Evolutionary conservation across 345 rosid species (phyloP).

Genomic region (Murraya koenigii): DNA sequence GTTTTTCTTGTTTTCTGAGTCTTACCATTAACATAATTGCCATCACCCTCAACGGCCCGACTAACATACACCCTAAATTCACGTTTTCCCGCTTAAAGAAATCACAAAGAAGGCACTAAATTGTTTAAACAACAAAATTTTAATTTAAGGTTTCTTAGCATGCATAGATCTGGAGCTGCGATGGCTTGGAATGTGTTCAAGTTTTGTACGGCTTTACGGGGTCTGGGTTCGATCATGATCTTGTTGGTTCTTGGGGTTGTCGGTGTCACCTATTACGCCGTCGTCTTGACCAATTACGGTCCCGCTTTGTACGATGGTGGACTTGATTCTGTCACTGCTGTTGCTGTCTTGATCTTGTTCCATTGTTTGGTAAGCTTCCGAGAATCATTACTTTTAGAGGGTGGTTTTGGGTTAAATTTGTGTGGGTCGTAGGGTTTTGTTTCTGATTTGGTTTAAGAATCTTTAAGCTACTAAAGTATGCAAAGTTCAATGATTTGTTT

Average conservation of each 20-base stretch:
- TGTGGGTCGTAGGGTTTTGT: slow-evolving; percentile 12
- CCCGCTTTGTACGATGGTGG: slow-evolving; percentile 74
- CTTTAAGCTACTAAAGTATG: not conserved
- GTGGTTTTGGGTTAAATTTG: not conserved
- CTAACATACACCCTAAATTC: slow-evolving; percentile 1
- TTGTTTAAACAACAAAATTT: not conserved
- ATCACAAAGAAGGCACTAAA: not conserved
- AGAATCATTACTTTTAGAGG: not conserved
- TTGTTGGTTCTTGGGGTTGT: slow-evolving; percentile 86
- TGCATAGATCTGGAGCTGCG: slow-evolving; percentile 93
- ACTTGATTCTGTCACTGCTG: slow-evolving; percentile 52
- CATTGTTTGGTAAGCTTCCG: slow-evolving; percentile 66
- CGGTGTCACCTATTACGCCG: slow-evolving; percentile 89
- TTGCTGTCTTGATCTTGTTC: slow-evolving; percentile 61
- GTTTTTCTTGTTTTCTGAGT: not conserved
- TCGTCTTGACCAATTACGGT: slow-evolving; percentile 83
- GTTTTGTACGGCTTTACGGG: slow-evolving; percentile 89
- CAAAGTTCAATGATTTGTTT: not conserved
- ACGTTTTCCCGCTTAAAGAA: not conserved
- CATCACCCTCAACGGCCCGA: not conserved
- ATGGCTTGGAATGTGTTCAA: slow-evolving; percentile 99
- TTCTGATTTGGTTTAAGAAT: slow-evolving; percentile 1
- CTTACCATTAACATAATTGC: not conserved
- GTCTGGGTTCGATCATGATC: slow-evolving; percentile 99
- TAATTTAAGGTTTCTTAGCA: slow-evolving; percentile 9